These are phyloP conservation scores for Sugiyamaella pinicola DNA, from an alignment of 1,139 yeast species.

Conservation along the genomic window DNA sequence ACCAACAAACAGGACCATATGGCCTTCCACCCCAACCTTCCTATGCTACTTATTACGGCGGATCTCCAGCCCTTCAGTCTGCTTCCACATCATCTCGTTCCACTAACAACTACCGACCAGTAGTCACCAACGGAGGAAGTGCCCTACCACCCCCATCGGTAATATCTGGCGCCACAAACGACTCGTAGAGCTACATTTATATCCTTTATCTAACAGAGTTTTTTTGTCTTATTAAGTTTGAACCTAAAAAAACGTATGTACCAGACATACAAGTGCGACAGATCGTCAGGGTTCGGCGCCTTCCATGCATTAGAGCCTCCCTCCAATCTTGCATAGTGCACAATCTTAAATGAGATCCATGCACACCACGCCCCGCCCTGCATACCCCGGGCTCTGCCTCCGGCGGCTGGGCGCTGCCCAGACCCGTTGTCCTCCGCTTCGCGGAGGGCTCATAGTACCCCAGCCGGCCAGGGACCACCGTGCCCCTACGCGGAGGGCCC, in stretches of 20 bases:
- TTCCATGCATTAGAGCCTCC: background rate
- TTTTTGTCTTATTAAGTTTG: too few relatives aligned
- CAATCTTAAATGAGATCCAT: background rate
- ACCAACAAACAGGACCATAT: constrained; percentile 12
- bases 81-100: background rate
- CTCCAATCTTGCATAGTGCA: background rate
- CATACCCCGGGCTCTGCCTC: background rate
- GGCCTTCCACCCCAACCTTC: constrained; percentile 18
- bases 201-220: background rate
- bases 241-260: too few relatives aligned
- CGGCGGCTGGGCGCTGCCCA: background rate
- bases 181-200: constrained; percentile 1
- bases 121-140: constrained; percentile 1
- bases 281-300: background rate
- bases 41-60: constrained; percentile 14
- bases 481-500: background rate
- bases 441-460: background rate
- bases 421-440: background rate
- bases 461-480: too few relatives aligned
- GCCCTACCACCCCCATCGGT: constrained; percentile 17
- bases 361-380: too few relatives aligned
- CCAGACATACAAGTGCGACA: too few relatives aligned
- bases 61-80: constrained; percentile 9
- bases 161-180: constrained; percentile 10
- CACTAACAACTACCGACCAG: constrained; percentile 1